A percentile compares a stretch with the other conserved stretches of the same genome.
These are phyloP conservation scores for Fusarium dlaminii DNA, from an alignment of 2,329 filamentous ascomycete genomes.

Conservation along the genomic window DNA sequence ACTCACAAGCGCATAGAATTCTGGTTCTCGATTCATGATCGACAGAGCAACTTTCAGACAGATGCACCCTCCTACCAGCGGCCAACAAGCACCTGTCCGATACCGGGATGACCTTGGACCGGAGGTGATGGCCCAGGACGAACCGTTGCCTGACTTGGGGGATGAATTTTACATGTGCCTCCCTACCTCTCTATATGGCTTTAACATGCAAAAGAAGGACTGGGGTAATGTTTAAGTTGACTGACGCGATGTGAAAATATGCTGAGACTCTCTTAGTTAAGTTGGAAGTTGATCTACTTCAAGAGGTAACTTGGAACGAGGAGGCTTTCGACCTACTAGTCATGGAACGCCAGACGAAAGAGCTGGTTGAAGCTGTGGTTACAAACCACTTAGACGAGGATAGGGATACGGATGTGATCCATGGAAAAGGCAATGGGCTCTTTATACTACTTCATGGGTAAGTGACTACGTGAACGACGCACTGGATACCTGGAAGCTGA, in stretches of 20 bases:
- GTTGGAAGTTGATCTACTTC: background rate
- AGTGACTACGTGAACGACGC: rapidly evolving
- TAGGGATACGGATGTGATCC: background rate
- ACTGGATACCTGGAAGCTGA: rapidly evolving
- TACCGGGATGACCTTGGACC: background rate
- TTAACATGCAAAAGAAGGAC: conserved; percentile 4
- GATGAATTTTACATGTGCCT: background rate
- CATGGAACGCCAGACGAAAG: background rate
- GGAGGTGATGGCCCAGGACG: background rate
- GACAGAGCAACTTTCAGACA: background rate
- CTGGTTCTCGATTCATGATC: background rate
- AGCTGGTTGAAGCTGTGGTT: background rate
- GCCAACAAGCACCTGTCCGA: rapidly evolving
- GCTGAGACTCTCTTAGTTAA: background rate
- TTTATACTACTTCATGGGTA: background rate
- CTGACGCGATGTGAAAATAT: rapidly evolving
- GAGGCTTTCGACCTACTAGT: background rate
- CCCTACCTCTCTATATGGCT: background rate
- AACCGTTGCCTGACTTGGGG: background rate
- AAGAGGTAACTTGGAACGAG: background rate
- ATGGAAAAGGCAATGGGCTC: background rate
- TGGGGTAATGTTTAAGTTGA: rapidly evolving
- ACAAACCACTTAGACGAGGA: background rate
- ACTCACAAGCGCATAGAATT: background rate
- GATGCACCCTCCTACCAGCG: background rate